Conservation (phyloP, 768 basidiomycete genomes). For the Leccinum subgranulosum region DNA sequence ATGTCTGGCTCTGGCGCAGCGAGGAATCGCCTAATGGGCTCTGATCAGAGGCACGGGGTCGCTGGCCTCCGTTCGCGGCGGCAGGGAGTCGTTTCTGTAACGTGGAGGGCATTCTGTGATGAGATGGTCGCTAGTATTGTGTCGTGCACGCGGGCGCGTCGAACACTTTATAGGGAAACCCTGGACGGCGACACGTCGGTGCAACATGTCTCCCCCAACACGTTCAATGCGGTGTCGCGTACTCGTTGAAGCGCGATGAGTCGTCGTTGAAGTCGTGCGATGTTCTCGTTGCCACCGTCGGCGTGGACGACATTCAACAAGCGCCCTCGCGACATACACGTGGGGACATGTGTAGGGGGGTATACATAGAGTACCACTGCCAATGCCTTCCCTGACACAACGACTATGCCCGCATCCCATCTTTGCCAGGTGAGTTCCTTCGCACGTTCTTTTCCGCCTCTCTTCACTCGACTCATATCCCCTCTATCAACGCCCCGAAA, state of each 20-base stretch:
- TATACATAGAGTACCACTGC: slow-evolving; percentile 21
- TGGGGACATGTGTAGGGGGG: slow-evolving; percentile 11
- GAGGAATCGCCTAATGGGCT: slow-evolving; percentile 2
- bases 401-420: slow-evolving; percentile 19
- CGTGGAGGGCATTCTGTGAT: slow-evolving; percentile 14
- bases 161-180: slow-evolving; percentile 20
- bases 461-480: slow-evolving; percentile 8
- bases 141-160: slow-evolving; percentile 5
- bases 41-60: slow-evolving; percentile 7
- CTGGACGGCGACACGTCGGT: slow-evolving; percentile 11
- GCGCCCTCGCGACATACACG: slow-evolving; percentile 24
- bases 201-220: slow-evolving; percentile 19
- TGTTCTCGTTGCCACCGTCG: neutral
- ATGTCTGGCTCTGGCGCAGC: slow-evolving; percentile 13
- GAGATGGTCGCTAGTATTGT: neutral
- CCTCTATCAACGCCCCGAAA: slow-evolving; percentile 1
- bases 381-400: slow-evolving; percentile 1
- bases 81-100: slow-evolving; percentile 17
- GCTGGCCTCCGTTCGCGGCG: neutral
- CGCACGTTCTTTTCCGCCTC: slow-evolving; percentile 13
- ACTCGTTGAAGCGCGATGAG: slow-evolving; percentile 14
- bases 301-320: slow-evolving; percentile 5
- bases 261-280: slow-evolving; percentile 12
- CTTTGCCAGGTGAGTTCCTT: slow-evolving; percentile 27
- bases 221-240: slow-evolving; percentile 14